phyloP scores from a whole-genome alignment of 2,329 filamentous ascomycete species.

The Microascus cirrosus region DNA sequence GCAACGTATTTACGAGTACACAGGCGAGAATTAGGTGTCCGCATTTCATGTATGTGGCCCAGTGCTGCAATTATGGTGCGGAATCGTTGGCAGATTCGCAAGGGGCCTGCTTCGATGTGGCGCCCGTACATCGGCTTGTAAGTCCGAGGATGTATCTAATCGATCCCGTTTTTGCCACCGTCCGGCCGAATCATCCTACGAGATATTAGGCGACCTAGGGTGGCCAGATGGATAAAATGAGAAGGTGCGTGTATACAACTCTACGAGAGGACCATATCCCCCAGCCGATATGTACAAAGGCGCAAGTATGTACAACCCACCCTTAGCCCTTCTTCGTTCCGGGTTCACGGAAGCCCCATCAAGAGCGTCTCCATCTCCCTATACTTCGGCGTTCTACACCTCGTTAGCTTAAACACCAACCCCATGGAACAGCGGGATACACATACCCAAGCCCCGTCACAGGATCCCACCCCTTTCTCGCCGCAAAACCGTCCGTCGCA shows the following conservation, averaged over 20 bases:
- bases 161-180: not conserved
- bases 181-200: not conserved
- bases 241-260: not conserved
- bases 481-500: constrained; percentile 13
- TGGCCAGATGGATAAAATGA: not conserved
- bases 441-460: constrained; percentile 14
- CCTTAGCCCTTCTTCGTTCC: not conserved
- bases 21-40: not conserved
- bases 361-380: constrained; percentile 9
- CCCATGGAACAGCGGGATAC: no score
- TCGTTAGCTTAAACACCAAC: no score
- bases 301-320: not conserved
- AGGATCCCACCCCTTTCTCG: constrained; percentile 15
- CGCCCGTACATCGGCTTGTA: not conserved
- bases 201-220: not conserved
- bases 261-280: not conserved
- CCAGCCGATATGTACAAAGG: not conserved
- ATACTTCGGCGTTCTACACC: constrained; percentile 9
- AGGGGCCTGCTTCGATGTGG: not conserved
- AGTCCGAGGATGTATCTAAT: not conserved
- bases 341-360: constrained; percentile 4
- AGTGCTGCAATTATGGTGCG: not conserved
- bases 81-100: not conserved
- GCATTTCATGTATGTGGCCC: not conserved
- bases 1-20: not conserved